A percentile compares a stretch with the other conserved stretches of the same genome.
Conservation (phyloP, 257 asterid species). For the Solanum pimpinellifolium region DNA sequence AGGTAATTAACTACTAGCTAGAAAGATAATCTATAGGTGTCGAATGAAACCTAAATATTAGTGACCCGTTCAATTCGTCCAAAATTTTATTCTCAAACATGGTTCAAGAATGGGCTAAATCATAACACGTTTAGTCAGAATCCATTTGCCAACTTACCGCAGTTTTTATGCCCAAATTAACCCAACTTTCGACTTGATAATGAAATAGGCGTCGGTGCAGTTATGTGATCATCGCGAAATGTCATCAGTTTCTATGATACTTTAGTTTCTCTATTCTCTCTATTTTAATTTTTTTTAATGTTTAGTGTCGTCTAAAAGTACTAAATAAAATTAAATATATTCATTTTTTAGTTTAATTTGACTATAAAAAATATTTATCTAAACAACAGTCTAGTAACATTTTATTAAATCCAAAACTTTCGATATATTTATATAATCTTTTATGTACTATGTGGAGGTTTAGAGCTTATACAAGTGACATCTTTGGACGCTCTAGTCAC, state of each 20-base stretch:
- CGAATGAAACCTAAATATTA: background rate
- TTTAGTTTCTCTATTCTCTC: background rate
- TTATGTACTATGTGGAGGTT: background rate
- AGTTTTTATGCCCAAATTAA: background rate
- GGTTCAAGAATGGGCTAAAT: background rate
- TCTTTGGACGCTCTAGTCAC: background rate
- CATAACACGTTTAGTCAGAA: background rate
- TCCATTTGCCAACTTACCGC: background rate
- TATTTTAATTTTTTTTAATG: background rate
- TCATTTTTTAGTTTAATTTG: background rate
- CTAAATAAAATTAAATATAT: background rate
- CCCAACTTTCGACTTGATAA: background rate
- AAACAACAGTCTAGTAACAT: background rate
- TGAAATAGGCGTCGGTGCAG: background rate
- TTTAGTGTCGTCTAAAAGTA: background rate
- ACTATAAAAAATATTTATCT: background rate
- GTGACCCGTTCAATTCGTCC: background rate
- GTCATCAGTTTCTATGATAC: background rate
- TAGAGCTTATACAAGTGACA: background rate
- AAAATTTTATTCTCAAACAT: background rate
- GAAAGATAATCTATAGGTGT: background rate
- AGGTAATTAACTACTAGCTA: constrained; percentile 30
- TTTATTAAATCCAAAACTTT: background rate
- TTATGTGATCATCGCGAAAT: background rate
- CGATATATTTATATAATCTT: background rate